Conservation (phyloP, 2,329 filamentous ascomycete species). For the Calcarisporium arbuscula region DNA sequence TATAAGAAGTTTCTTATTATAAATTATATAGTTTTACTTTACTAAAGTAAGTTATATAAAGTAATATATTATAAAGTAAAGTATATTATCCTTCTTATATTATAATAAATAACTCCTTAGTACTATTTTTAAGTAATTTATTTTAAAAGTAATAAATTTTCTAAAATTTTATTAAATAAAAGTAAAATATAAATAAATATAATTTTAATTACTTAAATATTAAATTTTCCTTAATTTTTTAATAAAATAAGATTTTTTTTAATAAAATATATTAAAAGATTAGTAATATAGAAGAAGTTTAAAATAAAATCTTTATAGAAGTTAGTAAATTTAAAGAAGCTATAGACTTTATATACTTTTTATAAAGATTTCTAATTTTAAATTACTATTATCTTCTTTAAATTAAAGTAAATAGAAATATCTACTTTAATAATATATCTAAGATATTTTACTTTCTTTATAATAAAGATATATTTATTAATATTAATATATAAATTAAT, state of each 20-base stretch:
- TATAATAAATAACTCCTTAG: constrained; percentile 1
- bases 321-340: constrained; percentile 8
- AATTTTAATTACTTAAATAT: not conserved
- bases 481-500: no score
- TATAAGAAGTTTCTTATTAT: constrained; percentile 8
- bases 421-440: constrained; percentile 6
- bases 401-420: not conserved
- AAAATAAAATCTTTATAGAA: constrained; percentile 11
- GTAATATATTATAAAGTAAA: constrained; percentile 6
- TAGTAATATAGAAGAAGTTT: constrained; percentile 5
- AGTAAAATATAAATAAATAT: not conserved
- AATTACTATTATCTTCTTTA: constrained; percentile 2
- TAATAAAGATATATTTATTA: no score
- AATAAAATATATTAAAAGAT: constrained; percentile 2
- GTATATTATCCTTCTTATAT: constrained; percentile 3
- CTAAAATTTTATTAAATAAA: constrained; percentile 1
- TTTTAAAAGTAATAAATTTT: constrained; percentile 1
- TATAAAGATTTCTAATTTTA: constrained; percentile 2
- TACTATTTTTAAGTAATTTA: not conserved
- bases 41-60: constrained; percentile 1
- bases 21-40: constrained; percentile 10
- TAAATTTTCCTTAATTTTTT: no score
- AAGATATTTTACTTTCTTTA: constrained; percentile 6
- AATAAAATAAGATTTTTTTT: constrained; percentile 1
- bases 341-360: constrained; percentile 4